Evolutionary conservation across 495 filamentous ascomycete genomes (phyloP).

Genomic region (Podospora australis): DNA sequence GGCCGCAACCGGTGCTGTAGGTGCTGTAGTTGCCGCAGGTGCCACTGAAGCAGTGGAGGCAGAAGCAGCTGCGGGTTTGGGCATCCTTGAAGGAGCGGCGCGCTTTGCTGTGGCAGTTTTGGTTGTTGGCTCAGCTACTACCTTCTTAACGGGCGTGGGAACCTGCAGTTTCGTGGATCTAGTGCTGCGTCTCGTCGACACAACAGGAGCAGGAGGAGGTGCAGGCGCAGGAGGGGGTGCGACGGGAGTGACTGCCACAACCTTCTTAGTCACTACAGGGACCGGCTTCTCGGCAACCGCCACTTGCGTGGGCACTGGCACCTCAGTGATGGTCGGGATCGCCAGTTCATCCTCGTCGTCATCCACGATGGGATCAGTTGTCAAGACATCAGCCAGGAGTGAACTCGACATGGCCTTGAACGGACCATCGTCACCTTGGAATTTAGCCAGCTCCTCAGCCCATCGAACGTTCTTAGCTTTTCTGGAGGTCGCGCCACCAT

Average conservation of each 20-base stretch:
- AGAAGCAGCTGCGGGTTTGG: neutral
- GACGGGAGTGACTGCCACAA: neutral
- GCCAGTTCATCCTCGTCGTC: constrained; percentile 5
- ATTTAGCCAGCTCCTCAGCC: constrained; percentile 25
- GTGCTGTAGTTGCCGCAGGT: neutral
- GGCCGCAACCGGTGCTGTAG: neutral
- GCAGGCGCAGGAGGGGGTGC: neutral
- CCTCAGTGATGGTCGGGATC: constrained; percentile 1
- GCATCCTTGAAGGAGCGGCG: neutral
- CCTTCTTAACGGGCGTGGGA: constrained; percentile 3
- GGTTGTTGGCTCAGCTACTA: neutral
- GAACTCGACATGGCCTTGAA: neutral
- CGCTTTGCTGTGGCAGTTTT: neutral
- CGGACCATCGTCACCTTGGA: constrained; percentile 14
- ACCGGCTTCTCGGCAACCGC: neutral
- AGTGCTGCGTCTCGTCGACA: neutral
- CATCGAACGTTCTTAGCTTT: constrained; percentile 24
- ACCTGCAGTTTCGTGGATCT: neutral
- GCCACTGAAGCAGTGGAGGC: neutral
- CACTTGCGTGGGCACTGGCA: neutral
- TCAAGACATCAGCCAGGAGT: constrained; percentile 2
- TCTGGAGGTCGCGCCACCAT: constrained; percentile 5
- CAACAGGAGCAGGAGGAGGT: neutral
- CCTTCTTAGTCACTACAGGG: no score
- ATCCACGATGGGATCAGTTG: neutral